A percentile compares a stretch with the other conserved stretches of the same genome.
phyloP scores from a whole-genome alignment of 768 basidiomycete species.

The Hygrocybe coccinea region DNA sequence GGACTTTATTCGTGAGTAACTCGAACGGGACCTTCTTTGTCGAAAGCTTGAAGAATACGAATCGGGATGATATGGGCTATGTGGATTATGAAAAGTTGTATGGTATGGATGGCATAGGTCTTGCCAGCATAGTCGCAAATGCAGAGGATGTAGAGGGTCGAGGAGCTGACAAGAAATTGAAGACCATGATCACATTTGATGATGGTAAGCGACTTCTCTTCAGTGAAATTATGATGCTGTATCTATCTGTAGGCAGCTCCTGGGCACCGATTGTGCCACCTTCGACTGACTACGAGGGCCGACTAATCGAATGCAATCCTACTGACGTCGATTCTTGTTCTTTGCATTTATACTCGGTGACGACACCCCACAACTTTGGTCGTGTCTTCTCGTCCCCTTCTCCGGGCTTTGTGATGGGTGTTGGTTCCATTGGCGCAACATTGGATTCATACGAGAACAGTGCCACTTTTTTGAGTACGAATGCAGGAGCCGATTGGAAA shows the following conservation, averaged over 20 bases:
- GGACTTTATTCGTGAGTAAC: conserved; percentile 93
- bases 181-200: conserved; percentile 82
- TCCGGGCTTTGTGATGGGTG: conserved; percentile 94
- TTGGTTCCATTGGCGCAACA: conserved; percentile 74
- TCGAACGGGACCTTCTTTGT: conserved; percentile 96
- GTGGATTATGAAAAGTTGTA: conserved; percentile 91
- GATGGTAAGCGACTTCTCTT: conserved; percentile 40
- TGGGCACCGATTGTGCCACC: conserved; percentile 70
- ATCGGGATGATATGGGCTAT: conserved; percentile 80
- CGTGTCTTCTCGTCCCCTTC: conserved; percentile 92
- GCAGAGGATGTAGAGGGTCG: conserved; percentile 76
- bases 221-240: neutral
- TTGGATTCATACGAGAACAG: conserved; percentile 75
- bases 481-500: conserved; percentile 83
- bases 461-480: conserved; percentile 89
- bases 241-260: conserved; percentile 46
- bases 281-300: conserved; percentile 50
- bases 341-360: conserved; percentile 90
- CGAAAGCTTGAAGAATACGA: conserved; percentile 85
- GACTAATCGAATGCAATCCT: conserved; percentile 58
- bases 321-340: conserved; percentile 60
- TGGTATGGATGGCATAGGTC: conserved; percentile 84
- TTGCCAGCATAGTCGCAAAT: conserved; percentile 85
- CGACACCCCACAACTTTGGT: conserved; percentile 87
- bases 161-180: conserved; percentile 64